Conservation (phyloP, 805 yeast species). For the Kodamaea neixiangensis region DNA sequence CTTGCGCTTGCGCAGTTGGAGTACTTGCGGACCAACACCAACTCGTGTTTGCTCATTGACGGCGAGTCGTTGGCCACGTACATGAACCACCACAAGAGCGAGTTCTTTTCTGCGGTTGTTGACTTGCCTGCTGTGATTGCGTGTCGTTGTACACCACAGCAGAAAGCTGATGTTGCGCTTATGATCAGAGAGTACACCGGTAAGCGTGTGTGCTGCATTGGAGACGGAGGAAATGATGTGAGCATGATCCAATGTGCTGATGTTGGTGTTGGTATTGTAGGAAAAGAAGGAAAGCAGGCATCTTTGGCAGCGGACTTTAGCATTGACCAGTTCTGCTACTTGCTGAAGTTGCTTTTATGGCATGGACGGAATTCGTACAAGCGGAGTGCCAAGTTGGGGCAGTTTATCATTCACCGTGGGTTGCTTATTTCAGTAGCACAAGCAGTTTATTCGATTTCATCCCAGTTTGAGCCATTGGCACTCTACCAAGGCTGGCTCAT, state of each 20-base stretch:
- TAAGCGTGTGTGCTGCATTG: conserved; percentile 94
- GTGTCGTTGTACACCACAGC: conserved; percentile 98
- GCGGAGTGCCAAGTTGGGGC: conserved; percentile 91
- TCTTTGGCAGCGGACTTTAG: conserved; percentile 97
- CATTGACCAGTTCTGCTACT: conserved; percentile 84
- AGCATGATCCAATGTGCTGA: conserved; percentile 99
- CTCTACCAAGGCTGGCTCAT: conserved; percentile 93
- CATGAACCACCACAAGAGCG: conserved; percentile 61
- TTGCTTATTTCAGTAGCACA: conserved; percentile 91
- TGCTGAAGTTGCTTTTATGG: conserved; percentile 88
- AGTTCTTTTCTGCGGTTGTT: conserved; percentile 77
- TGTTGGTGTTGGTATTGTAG: conserved; percentile 98
- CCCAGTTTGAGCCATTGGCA: conserved; percentile 91
- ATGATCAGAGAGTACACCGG: conserved; percentile 78
- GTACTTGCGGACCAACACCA: conserved; percentile 60
- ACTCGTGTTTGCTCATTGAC: conserved; percentile 82
- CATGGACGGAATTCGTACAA: conserved; percentile 98
- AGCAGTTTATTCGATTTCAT: conserved; percentile 85
- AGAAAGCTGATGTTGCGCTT: conserved; percentile 91
- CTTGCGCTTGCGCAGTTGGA: conserved; percentile 77
- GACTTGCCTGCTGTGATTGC: conserved; percentile 93
- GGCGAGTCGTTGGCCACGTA: conserved; percentile 85
- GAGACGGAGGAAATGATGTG: conserved; percentile 99
- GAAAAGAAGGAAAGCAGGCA: conserved; percentile 98
- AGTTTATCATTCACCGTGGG: conserved; percentile 96